Evolutionary conservation across 176 grass and related monocot species (phyloP).

Genomic region (Carex kokanica): DNA sequence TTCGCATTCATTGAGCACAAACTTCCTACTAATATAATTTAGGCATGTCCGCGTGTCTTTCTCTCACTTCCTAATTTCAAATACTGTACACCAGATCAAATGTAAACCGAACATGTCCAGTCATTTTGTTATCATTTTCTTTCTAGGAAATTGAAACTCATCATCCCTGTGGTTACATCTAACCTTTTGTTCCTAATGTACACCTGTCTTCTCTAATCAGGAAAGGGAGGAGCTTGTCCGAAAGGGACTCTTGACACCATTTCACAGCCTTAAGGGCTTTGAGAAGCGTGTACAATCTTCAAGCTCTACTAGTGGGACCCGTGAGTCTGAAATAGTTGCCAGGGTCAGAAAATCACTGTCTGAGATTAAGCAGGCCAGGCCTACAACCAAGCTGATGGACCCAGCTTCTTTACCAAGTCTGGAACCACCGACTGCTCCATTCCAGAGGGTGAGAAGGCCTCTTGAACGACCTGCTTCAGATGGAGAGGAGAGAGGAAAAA

Average conservation of each 20-base stretch:
- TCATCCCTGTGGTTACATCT: not conserved
- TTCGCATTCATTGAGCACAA: not conserved
- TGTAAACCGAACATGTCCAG: not conserved
- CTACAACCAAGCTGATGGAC: slow-evolving; percentile 78
- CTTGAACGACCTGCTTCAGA: slow-evolving; percentile 44
- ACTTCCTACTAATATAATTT: not conserved
- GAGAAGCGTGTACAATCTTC: slow-evolving; percentile 57
- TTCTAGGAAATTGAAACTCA: not conserved
- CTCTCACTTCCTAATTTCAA: not conserved
- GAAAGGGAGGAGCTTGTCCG: slow-evolving; percentile 82
- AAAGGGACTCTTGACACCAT: slow-evolving; percentile 86
- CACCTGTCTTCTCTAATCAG: slow-evolving; percentile 34
- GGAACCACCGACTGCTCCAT: slow-evolving; percentile 76
- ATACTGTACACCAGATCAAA: not conserved
- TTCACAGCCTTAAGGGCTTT: slow-evolving; percentile 90
- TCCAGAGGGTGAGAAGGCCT: slow-evolving; percentile 63
- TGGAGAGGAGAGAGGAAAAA: slow-evolving; percentile 38
- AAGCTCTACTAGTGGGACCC: slow-evolving; percentile 22
- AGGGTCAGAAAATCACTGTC: slow-evolving; percentile 55
- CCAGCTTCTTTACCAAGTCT: slow-evolving; percentile 55
- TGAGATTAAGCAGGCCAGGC: slow-evolving; percentile 49
- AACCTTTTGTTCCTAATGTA: not conserved
- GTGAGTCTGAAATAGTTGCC: slow-evolving; percentile 66
- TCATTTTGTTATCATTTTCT: not conserved
- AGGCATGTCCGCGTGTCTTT: not conserved